phyloP scores from a whole-genome alignment of 2,329 filamentous ascomycete genomes.

The Ascochyta clinopodiicola region DNA sequence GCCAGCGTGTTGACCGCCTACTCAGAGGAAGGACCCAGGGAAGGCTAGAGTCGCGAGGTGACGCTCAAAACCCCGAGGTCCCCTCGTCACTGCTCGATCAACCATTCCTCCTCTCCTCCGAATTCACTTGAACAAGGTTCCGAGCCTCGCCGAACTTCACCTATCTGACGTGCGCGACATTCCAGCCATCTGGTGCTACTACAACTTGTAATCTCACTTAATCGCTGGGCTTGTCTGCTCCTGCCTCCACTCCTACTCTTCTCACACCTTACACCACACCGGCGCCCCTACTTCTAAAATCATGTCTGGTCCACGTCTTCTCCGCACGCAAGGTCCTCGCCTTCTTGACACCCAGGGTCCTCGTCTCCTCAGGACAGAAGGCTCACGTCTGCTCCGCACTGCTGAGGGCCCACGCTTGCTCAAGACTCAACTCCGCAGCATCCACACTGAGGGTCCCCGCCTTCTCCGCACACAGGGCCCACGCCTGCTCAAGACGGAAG shows the following conservation, averaged over 20 bases:
- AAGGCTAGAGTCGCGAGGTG: conserved; percentile 13
- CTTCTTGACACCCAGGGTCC: conserved; percentile 14
- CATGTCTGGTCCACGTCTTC: conserved; percentile 19
- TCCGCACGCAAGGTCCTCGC: conserved; percentile 17
- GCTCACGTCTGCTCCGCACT: conserved; percentile 13
- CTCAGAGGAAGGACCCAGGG: conserved; percentile 2
- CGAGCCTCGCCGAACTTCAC: conserved; percentile 8
- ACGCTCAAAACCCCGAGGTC: conserved; percentile 13
- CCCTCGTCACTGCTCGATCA: conserved; percentile 12
- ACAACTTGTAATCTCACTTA: conserved; percentile 6
- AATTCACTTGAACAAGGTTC: conserved; percentile 9
- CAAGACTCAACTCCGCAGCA: conserved; percentile 15
- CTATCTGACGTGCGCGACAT: conserved; percentile 7
- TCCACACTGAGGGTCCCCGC: conserved; percentile 16
- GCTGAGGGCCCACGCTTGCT: conserved; percentile 17
- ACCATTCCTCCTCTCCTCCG: conserved; percentile 11
- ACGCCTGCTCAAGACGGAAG: conserved; percentile 13
- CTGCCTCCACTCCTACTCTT: conserved; percentile 1
- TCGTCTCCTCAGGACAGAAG: conserved; percentile 11
- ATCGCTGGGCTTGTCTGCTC: conserved; percentile 11
- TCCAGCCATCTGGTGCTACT: conserved; percentile 8
- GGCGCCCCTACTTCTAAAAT: background rate
- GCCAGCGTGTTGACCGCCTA: conserved; percentile 22
- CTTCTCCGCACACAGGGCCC: conserved; percentile 16
- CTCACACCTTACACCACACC: background rate